A percentile compares a stretch with the other conserved stretches of the same genome.
phyloP scores from a whole-genome alignment of 306 rosid genomes.

The Lathyrus oleraceus region DNA sequence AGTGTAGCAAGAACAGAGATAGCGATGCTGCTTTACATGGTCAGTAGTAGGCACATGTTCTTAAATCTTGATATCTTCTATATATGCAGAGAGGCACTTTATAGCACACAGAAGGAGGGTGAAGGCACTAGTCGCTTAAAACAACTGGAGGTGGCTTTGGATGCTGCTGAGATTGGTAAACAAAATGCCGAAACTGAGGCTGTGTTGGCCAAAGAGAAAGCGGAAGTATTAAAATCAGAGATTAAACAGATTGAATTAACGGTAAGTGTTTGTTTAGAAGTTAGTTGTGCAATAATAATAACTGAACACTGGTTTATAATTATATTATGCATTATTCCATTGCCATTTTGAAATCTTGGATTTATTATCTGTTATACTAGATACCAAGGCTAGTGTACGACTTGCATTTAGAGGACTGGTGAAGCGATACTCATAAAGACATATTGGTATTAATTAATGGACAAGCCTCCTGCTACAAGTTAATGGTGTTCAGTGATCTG shows the following conservation, averaged over 20 bases:
- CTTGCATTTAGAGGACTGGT: constrained; percentile 15
- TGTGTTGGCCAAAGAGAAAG: constrained; percentile 62
- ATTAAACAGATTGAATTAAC: constrained; percentile 56
- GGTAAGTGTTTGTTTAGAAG: constrained; percentile 56
- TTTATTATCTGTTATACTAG: constrained; percentile 28
- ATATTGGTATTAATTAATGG: constrained; percentile 6
- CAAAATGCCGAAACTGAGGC: constrained; percentile 76
- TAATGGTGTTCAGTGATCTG: constrained; percentile 10
- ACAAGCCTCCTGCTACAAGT: constrained; percentile 8
- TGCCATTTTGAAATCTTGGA: constrained; percentile 32
- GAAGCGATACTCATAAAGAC: constrained; percentile 23
- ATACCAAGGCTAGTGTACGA: constrained; percentile 22
- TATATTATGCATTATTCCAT: constrained; percentile 28
- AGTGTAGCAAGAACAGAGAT: not conserved
- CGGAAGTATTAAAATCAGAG: constrained; percentile 68
- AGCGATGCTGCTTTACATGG: constrained; percentile 11
- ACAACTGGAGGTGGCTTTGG: constrained; percentile 83
- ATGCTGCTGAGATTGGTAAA: constrained; percentile 66
- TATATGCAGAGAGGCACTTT: constrained; percentile 77
- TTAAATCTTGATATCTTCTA: constrained; percentile 36
- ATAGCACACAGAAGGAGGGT: constrained; percentile 64
- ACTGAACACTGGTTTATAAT: constrained; percentile 27
- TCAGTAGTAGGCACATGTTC: not conserved
- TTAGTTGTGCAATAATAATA: constrained; percentile 20
- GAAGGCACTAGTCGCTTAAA: constrained; percentile 70